Evolutionary conservation across 2,329 filamentous ascomycete genomes (phyloP), one percentile per base, ranked within the genome.

Genomic region (Arthroderma sp.): DNA sequence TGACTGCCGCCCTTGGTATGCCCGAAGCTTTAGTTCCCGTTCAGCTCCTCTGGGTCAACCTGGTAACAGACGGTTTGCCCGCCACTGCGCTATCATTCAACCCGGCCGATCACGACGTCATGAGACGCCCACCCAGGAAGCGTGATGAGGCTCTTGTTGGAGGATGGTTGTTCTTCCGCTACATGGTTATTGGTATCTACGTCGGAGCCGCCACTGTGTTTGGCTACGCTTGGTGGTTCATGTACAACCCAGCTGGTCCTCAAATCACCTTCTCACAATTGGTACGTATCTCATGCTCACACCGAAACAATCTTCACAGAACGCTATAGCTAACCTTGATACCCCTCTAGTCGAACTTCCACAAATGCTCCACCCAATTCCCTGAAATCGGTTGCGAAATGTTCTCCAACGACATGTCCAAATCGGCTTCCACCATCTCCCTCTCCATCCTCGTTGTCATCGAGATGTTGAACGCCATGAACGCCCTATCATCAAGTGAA

Each of bases 161-260:
- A 38, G 87, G 88, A 48, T 98, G 91, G 91, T 70, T 98, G 34
- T 95, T 98, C 71, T 87, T 96, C 75, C 81, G 91, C 43, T 98
- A 98, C 67, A 80, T 98, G 72, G 81, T 96, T 41, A 91, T 98
- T 55, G 91, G 91, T 49, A 86, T 80, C 6, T 98, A 98, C 52
- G 91, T 98, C 47, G 91, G 91, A 60, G 73, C 86, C 36, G 91
- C 91, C 44, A 98, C 91, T 3, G 93, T 98, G 15, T 87, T 83
- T 58, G 91, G 93, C 38, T 98, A 98, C 61, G 89, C 86, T n/a
- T 98, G 91, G 91, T 98, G 87, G 85, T 98, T 96, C 73, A 88
- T 98, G 83, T 94, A 83, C 72, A 89, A 96, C 69, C 68, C 80
- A 6, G 78, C 81, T 53, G 91, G 91, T 0, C 91, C 91, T 27